These are phyloP conservation scores for Tricharina praecox DNA, from an alignment of 495 filamentous ascomycete species.

Conservation along the genomic window DNA sequence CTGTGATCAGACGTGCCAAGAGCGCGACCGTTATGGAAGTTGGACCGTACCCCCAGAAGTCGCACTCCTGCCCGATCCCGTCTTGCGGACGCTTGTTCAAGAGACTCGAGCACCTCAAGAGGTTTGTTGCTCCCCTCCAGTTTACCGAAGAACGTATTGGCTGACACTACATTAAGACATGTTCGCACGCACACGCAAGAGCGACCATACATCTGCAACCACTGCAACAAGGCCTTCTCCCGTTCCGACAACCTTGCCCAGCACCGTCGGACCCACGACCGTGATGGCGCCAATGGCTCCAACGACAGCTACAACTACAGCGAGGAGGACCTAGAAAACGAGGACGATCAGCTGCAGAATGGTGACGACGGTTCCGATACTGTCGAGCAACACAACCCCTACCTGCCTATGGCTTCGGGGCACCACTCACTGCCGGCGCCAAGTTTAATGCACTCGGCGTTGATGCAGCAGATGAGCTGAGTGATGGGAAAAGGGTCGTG, in stretches of 20 bases:
- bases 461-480: constrained; percentile 27
- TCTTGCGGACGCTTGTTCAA: constrained; percentile 96
- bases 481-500: constrained; percentile 10
- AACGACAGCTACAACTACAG: constrained; percentile 23
- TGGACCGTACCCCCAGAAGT: constrained; percentile 85
- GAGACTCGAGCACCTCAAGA: constrained; percentile 95
- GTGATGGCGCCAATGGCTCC: constrained; percentile 32
- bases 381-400: constrained; percentile 16
- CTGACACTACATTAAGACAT: constrained; percentile 50
- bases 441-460: constrained; percentile 30
- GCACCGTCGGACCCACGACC: constrained; percentile 93
- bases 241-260: constrained; percentile 97
- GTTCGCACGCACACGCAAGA: constrained; percentile 99
- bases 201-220: constrained; percentile 87
- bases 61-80: constrained; percentile 96
- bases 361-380: constrained; percentile 38
- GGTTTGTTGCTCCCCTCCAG: constrained; percentile 42
- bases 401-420: constrained; percentile 29
- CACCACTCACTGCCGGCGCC: constrained; percentile 31
- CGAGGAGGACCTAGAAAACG: constrained; percentile 31
- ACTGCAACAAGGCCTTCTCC: constrained; percentile 97
- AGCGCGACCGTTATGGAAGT: constrained; percentile 95
- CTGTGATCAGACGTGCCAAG: constrained; percentile 69
- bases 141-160: neutral
- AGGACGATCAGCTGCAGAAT: constrained; percentile 37